Evolutionary conservation across 139 green algal species (phyloP).

Genomic region (Auxenochlorella pyrenoidosa): DNA sequence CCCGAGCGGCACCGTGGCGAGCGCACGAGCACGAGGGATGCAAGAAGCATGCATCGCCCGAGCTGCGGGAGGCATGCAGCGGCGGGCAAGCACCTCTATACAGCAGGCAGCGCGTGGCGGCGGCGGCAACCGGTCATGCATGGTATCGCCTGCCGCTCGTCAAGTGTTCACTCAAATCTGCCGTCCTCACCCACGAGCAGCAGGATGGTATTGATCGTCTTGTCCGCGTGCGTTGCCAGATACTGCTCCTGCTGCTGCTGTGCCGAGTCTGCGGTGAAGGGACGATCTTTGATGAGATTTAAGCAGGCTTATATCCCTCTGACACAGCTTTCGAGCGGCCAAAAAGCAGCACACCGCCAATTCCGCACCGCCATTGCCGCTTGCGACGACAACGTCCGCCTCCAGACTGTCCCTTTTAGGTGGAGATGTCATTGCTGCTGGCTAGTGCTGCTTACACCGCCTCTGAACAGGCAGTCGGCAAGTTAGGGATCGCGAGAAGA

Average conservation of each 20-base stretch:
- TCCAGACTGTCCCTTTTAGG: not conserved
- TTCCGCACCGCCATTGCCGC: not conserved
- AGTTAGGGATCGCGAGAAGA: not conserved
- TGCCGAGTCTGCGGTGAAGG: not conserved
- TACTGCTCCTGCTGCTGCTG: slow-evolving; percentile 13
- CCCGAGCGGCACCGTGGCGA: too few relatives aligned
- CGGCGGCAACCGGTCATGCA: too few relatives aligned
- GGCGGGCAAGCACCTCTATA: too few relatives aligned
- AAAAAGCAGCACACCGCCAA: too few relatives aligned
- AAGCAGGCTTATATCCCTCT: too few relatives aligned
- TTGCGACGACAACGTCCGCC: slow-evolving; percentile 13
- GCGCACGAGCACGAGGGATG: too few relatives aligned
- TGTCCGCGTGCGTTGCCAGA: slow-evolving; percentile 20
- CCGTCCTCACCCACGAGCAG: slow-evolving; percentile 36
- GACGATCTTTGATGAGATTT: too few relatives aligned
- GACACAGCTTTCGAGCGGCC: too few relatives aligned
- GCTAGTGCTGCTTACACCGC: not conserved
- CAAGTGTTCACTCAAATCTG: too few relatives aligned
- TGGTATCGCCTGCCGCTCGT: not conserved
- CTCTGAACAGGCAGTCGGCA: not conserved
- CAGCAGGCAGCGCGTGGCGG: not conserved
- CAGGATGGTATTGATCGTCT: slow-evolving; percentile 26
- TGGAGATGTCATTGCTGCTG: not conserved
- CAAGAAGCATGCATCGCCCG: too few relatives aligned
- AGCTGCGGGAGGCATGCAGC: too few relatives aligned